A percentile compares a stretch with the other conserved stretches of the same genome.
These are phyloP conservation scores for Purpureocillium lavendulum DNA, from an alignment of 2,329 filamentous ascomycete genomes.

Conservation along the genomic window DNA sequence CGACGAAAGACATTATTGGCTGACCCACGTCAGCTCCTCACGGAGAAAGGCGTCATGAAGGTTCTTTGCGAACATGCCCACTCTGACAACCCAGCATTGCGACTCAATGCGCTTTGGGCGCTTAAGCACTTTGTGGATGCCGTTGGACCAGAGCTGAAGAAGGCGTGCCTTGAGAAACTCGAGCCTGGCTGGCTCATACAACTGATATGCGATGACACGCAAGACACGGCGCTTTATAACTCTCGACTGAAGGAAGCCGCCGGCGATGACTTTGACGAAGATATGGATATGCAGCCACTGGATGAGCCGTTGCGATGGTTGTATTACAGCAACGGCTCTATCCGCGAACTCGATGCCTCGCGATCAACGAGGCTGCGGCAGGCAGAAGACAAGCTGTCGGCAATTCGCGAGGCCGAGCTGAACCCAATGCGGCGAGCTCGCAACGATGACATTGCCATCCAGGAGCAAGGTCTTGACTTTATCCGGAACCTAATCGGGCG, in stretches of 20 bases:
- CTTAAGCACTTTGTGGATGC: conserved; percentile 82
- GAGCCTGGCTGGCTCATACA: conserved; percentile 73
- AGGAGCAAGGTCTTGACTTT: conserved; percentile 85
- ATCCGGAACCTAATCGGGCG: conserved; percentile 82
- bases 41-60: conserved; percentile 65
- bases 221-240: conserved; percentile 40
- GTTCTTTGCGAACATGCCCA: conserved; percentile 78
- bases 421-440: conserved; percentile 60
- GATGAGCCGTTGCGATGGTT: conserved; percentile 34
- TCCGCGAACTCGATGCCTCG: conserved; percentile 24
- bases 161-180: conserved; percentile 68
- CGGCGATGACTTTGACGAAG: conserved; percentile 43
- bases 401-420: conserved; percentile 56
- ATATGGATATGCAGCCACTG: conserved; percentile 46
- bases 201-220: conserved; percentile 59
- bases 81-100: conserved; percentile 68
- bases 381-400: conserved; percentile 40
- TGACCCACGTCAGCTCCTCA: conserved; percentile 50
- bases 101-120: conserved; percentile 85
- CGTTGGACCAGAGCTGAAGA: conserved; percentile 63
- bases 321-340: conserved; percentile 20
- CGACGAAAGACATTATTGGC: too few species aligned
- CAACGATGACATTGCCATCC: conserved; percentile 73
- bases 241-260: conserved; percentile 19
- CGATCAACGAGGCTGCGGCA: conserved; percentile 35